These are phyloP conservation scores for Rhexocercosporidium sp. DNA, from an alignment of 2,329 filamentous ascomycete genomes.

Conservation along the genomic window DNA sequence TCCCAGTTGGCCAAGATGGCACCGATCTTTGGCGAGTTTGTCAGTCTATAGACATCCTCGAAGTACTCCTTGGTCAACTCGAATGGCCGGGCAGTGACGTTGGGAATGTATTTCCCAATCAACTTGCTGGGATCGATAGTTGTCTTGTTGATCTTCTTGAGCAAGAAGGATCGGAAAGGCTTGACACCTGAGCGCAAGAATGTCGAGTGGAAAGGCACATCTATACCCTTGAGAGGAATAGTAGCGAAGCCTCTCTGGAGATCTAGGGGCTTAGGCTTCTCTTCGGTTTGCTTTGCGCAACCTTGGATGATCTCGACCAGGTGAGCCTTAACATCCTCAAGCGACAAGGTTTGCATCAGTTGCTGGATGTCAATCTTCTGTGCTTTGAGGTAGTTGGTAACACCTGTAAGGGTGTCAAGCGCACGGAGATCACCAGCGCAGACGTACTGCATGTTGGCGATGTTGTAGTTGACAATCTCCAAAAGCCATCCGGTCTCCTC, in stretches of 20 bases:
- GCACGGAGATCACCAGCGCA: conserved; percentile 73
- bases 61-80: conserved; percentile 98
- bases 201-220: conserved; percentile 98
- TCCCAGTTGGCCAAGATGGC: conserved; percentile 45
- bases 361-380: conserved; percentile 98
- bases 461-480: conserved; percentile 96
- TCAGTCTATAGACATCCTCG: conserved; percentile 95
- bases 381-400: conserved; percentile 94
- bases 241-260: conserved; percentile 96
- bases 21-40: conserved; percentile 60
- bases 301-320: conserved; percentile 89
- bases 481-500: conserved; percentile 94
- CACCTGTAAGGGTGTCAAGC: conserved; percentile 66
- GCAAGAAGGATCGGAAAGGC: conserved; percentile 95
- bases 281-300: conserved; percentile 83
- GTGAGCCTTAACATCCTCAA: conserved; percentile 90
- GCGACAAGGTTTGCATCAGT: conserved; percentile 81
- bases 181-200: conserved; percentile 98
- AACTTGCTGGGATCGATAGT: conserved; percentile 97
- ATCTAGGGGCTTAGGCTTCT: conserved; percentile 86
- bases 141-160: conserved; percentile 99
- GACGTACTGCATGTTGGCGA: conserved; percentile 77
- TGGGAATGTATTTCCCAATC: conserved; percentile 98
- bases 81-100: conserved; percentile 95
- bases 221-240: conserved; percentile 95